Evolutionary conservation across 2,329 filamentous ascomycete genomes (phyloP).

Genomic region (Verticillium longisporum): DNA sequence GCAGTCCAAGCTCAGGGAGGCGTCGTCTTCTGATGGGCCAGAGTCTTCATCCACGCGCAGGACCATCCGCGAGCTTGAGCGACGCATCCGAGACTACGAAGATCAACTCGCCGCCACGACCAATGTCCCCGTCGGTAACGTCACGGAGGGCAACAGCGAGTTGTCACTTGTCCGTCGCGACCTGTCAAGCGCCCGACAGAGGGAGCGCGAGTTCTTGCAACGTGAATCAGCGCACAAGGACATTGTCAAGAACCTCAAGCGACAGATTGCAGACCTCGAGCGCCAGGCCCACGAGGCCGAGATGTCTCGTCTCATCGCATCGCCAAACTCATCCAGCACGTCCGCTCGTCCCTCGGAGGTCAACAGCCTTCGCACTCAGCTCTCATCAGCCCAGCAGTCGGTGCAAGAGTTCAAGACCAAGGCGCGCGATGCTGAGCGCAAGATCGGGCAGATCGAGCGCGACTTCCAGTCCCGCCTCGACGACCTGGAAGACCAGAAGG

Average conservation of each 20-base stretch:
- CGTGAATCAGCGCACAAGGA: slow-evolving; percentile 60
- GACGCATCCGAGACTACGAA: slow-evolving; percentile 49
- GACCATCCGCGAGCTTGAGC: slow-evolving; percentile 60
- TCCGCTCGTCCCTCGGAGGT: slow-evolving; percentile 51
- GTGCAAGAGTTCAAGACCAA: slow-evolving; percentile 46
- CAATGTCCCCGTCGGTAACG: slow-evolving; percentile 22
- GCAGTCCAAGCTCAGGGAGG: slow-evolving; percentile 37
- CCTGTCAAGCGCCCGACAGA: slow-evolving; percentile 56
- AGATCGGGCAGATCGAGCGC: slow-evolving; percentile 29
- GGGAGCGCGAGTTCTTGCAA: slow-evolving; percentile 57
- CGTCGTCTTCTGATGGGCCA: slow-evolving; percentile 39
- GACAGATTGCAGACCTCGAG: slow-evolving; percentile 60
- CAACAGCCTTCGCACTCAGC: slow-evolving; percentile 51
- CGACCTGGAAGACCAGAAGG: slow-evolving; percentile 52
- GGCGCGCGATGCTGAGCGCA: slow-evolving; percentile 44
- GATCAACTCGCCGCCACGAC: slow-evolving; percentile 28
- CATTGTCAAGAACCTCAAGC: slow-evolving; percentile 54
- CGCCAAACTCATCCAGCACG: slow-evolving; percentile 41
- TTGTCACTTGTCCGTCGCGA: slow-evolving; percentile 56
- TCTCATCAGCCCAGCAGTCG: slow-evolving; percentile 52
- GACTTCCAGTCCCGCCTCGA: slow-evolving; percentile 49
- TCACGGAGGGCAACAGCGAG: slow-evolving; percentile 40
- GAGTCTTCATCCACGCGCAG: slow-evolving; percentile 54
- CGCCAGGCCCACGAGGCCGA: slow-evolving; percentile 59
- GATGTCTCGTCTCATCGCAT: slow-evolving; percentile 39